Base-by-base conservation (phyloP, 2,329 filamentous ascomycete genomes). In the Cryphonectria radicalis region DNA sequence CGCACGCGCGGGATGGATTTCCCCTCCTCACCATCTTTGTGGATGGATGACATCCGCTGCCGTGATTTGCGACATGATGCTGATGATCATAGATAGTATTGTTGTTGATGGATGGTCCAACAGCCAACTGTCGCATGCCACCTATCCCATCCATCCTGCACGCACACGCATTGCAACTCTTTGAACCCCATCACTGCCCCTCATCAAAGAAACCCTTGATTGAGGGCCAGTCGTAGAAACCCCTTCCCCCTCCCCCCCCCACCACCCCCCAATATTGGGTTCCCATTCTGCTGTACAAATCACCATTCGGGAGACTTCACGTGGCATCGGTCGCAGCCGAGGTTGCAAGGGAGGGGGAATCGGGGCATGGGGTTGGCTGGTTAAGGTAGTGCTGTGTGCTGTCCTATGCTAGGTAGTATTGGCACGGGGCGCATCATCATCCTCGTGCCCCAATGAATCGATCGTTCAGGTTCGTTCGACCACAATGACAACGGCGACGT, bases 121-220 rank as follows among this genome's bases (percentile, higher is more conserved):
- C 35, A 64, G 17, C 62, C 62, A 64, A 64, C 62, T 43, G 40
- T 46, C 40, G 62, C 62, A 40, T 64, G 62, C 62, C 62, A 64
- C 62, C 62, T 64, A 63, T 28, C 7, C 13, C 55, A 13, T 32
- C 55, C n/a, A 32, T 32, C 25, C 55, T 59, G 28, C 28, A 32
- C 8, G 46, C 46, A 50, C 46, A 50, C n/a, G 43, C 43, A 50
- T 50, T 19, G n/a, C n/a, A 19, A 50, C 2, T 6, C 11, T 7
- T 28, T 32, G 53, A 57, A 32, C n/a, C 22, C 50, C 11, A 32
- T 32, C 28, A 32, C 28, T 32, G 28, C 50, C 22, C 50, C 43
- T 2, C 4, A n/a, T 32, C 28, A 32, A 32, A 32, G 28, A 10
- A n/a, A 55, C n/a, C 22, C n/a, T 55, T n/a, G 10, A 55, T 3